phyloP scores from a whole-genome alignment of 768 basidiomycete genomes.

The Auricularia heimuer region DNA sequence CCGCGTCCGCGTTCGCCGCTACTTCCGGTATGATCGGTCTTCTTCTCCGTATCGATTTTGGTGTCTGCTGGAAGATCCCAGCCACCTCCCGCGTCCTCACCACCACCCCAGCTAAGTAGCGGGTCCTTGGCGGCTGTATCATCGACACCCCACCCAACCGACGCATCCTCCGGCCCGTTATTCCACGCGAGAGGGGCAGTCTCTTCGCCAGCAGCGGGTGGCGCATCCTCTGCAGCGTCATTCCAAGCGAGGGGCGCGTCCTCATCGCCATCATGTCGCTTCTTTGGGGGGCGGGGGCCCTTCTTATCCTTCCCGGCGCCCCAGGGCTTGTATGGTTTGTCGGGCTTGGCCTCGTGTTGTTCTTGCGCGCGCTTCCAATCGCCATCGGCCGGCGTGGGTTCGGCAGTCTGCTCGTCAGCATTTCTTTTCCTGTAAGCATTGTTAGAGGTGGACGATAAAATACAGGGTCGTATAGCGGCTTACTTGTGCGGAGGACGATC shows the following conservation, averaged over 20 bases:
- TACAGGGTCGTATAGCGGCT: background rate
- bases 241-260: background rate
- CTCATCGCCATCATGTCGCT: background rate
- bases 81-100: too few relatives aligned
- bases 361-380: background rate
- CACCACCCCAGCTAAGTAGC: too few relatives aligned
- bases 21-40: background rate
- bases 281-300: background rate
- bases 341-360: background rate
- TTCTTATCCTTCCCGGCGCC: background rate
- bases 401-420: background rate
- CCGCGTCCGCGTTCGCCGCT: background rate
- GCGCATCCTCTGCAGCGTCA: too few relatives aligned
- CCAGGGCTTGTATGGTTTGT: background rate
- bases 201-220: too few relatives aligned
- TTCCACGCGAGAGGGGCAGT: too few relatives aligned
- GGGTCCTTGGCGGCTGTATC: too few relatives aligned
- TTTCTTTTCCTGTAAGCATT: background rate
- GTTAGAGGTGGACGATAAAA: background rate
- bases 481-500: background rate
- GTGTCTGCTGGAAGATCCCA: background rate
- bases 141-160: too few relatives aligned
- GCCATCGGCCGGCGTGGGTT: background rate
- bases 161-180: too few relatives aligned
- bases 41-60: background rate